These are phyloP conservation scores for Aegilops umbellulata DNA, from an alignment of 176 grass and related monocot genomes.

Conservation along the genomic window DNA sequence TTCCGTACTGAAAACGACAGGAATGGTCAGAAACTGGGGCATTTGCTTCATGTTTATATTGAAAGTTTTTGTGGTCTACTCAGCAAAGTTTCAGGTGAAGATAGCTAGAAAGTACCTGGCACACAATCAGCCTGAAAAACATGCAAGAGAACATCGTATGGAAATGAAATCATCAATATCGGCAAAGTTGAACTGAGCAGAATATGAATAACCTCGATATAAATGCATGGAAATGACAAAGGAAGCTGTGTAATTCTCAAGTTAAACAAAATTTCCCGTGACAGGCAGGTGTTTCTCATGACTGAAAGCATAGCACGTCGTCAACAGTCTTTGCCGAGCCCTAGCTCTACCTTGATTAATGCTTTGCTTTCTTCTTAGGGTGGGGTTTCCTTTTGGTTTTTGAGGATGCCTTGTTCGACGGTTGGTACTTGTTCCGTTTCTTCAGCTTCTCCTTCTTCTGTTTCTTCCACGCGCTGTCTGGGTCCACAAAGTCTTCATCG, in stretches of 20 bases:
- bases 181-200: neutral
- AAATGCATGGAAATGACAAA: constrained; percentile 16
- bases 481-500: constrained; percentile 34
- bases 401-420: neutral
- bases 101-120: too few relatives aligned
- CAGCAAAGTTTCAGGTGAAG: too few relatives aligned
- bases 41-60: neutral
- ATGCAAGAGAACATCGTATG: neutral
- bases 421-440: constrained; percentile 35
- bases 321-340: neutral
- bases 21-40: neutral
- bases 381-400: constrained; percentile 49
- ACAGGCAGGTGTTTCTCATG: neutral
- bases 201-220: neutral
- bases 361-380: constrained; percentile 61
- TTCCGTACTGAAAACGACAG: neutral
- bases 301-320: neutral
- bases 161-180: neutral
- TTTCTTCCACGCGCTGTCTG: constrained; percentile 47
- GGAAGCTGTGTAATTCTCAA: neutral
- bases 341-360: constrained; percentile 9
- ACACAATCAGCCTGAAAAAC: neutral
- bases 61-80: neutral
- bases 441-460: constrained; percentile 43
- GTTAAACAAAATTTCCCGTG: neutral